A percentile compares a stretch with the other conserved stretches of the same genome.
Evolutionary conservation across 352 stramenopile species (phyloP).

Genomic region (Phytophthora quininea): DNA sequence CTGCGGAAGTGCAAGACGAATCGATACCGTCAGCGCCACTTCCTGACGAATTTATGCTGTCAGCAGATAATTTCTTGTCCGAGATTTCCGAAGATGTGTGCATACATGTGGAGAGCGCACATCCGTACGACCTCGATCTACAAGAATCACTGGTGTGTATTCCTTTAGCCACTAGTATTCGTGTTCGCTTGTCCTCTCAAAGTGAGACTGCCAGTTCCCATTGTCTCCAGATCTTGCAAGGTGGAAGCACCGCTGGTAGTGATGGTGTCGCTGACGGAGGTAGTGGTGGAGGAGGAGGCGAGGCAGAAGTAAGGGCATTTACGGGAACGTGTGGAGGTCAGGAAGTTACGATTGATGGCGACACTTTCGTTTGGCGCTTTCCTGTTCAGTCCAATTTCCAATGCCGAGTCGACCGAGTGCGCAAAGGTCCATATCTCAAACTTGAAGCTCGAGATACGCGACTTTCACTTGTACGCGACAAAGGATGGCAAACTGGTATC

Average conservation of each 20-base stretch:
- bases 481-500: slow-evolving; percentile 90
- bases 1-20: slow-evolving; percentile 4
- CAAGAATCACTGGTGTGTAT: slow-evolving; percentile 84
- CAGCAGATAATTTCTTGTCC: slow-evolving; percentile 87
- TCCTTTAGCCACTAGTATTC: slow-evolving; percentile 83
- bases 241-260: slow-evolving; percentile 35
- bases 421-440: slow-evolving; percentile 89
- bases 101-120: slow-evolving; percentile 74
- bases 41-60: slow-evolving; percentile 88
- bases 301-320: slow-evolving; percentile 87
- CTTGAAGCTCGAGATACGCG: slow-evolving; percentile 87
- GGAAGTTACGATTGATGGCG: slow-evolving; percentile 86
- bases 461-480: slow-evolving; percentile 84
- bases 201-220: slow-evolving; percentile 88
- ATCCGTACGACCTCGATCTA: slow-evolving; percentile 85
- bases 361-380: slow-evolving; percentile 89
- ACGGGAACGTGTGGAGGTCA: slow-evolving; percentile 81
- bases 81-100: slow-evolving; percentile 87
- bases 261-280: slow-evolving; percentile 55
- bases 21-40: slow-evolving; percentile 26
- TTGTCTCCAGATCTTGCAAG: slow-evolving; percentile 88
- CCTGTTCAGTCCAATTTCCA: slow-evolving; percentile 90
- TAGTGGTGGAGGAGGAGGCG: slow-evolving; percentile 60
- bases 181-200: slow-evolving; percentile 73
- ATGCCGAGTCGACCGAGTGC: slow-evolving; percentile 83